Base-by-base conservation (phyloP, 2,329 filamentous ascomycete species). In the Alternaria consortialis region DNA sequence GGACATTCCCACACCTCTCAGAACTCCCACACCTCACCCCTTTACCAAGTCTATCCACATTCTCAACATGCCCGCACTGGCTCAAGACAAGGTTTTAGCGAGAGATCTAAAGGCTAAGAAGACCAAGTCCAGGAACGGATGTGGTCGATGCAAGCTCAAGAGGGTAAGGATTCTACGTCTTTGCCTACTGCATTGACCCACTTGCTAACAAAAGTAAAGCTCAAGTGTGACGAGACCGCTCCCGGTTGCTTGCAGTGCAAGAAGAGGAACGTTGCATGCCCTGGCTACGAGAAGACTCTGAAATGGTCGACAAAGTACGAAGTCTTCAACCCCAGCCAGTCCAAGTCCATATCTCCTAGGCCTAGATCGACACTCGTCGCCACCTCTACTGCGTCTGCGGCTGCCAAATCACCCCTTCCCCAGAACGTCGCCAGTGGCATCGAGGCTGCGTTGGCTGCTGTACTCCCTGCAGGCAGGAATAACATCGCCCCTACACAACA, bases 241-340 rank as follows among this genome's bases (percentile, higher is more conserved):
- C 79, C 79, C 15, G 69, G 71, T 7, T 84, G 82, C 64, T 69
- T 77, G 32, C 80, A 82, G 58, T 84, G 82, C 68, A 74, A 75
- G 51, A 80, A 78, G 53, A 76, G 79, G 29, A 79, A 79, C 32
- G 74, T 79, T n/a, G 61, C 74, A 27, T 84, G 82, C 61, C 82
- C 82, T 32, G 82, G 82, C 6, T 84, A 83, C 52, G 78, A 79
- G 65, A 81, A 82, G 69, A 79, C 78, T 51, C 67, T 84, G 44
- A 81, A 81, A 52, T 84, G 82, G 82, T 82, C 80, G 9, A 81
- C 79, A 47, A 84, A 84, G 64, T 82, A 84, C 68, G 81, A 84
- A 66, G 76, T 82, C n/a, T 77, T 79, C 53, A 76, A 77, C 37
- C 75, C 79, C 12, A 66, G 68, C 25, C 66, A 70, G 42, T 71